These are phyloP conservation scores for Kwoniella bestiolae DNA, from an alignment of 768 basidiomycete species.

Conservation along the genomic window DNA sequence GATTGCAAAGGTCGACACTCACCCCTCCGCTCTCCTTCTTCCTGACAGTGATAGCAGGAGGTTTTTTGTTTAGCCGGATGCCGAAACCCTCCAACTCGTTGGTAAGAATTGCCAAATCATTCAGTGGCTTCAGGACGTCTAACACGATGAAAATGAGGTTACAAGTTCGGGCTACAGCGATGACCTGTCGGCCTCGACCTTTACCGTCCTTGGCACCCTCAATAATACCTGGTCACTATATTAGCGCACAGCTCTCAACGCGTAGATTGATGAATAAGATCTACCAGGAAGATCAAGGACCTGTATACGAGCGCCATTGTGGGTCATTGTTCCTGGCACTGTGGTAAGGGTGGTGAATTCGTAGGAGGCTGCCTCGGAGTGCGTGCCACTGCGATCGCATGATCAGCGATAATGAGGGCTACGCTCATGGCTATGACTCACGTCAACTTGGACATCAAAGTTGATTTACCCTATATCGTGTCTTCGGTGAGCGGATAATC, in stretches of 20 bases:
- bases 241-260: no score
- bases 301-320: conserved; percentile 95
- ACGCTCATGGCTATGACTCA: no score
- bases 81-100: conserved; percentile 96
- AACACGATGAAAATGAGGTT: conserved; percentile 98
- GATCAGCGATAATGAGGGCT: neutral
- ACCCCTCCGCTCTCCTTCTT: conserved; percentile 71
- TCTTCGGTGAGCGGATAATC: neutral
- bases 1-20: conserved; percentile 21
- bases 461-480: conserved; percentile 53
- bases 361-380: conserved; percentile 92
- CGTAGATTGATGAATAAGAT: no score
- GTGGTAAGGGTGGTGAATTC: conserved; percentile 97
- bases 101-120: conserved; percentile 87
- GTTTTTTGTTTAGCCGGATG: conserved; percentile 91
- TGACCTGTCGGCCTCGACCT: conserved; percentile 89
- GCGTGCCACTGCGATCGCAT: conserved; percentile 77
- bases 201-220: conserved; percentile 96
- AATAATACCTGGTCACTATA: conserved; percentile 93
- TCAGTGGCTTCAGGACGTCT: conserved; percentile 96
- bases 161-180: conserved; percentile 86
- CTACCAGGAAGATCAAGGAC: conserved; percentile 81
- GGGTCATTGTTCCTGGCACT: conserved; percentile 90
- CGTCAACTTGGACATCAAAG: conserved; percentile 57
- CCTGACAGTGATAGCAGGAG: conserved; percentile 75